Percentiles rank a stretch among this genome's conserved stretches.
Evolutionary conservation across 1,284 basidiomycete species (phyloP).

Genomic region (Cutaneotrichosporon sp.): DNA sequence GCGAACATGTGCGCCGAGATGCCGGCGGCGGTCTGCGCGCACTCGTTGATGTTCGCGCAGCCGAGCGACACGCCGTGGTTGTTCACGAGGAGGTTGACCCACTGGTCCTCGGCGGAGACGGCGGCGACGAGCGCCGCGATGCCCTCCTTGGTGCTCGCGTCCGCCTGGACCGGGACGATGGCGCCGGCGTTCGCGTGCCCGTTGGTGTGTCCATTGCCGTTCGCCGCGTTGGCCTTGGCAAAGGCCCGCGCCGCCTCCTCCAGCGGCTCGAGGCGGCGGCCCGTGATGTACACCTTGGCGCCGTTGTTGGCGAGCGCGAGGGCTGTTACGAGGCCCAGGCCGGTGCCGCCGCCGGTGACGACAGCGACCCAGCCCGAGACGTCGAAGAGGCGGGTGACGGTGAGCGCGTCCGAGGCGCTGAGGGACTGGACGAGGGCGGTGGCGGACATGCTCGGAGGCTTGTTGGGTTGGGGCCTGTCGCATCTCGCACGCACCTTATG

Average conservation of each 20-base stretch:
- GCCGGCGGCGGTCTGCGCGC: slow-evolving; percentile 46
- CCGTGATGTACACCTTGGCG: slow-evolving; percentile 52
- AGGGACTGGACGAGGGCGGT: too few relatives aligned
- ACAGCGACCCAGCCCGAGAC: too few relatives aligned
- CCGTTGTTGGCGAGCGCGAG: slow-evolving; percentile 49
- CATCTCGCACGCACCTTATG: too few relatives aligned
- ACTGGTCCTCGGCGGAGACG: slow-evolving; percentile 37
- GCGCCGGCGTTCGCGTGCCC: too few relatives aligned
- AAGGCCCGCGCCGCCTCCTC: slow-evolving; percentile 26
- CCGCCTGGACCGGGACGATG: neutral
- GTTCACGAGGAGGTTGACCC: slow-evolving; percentile 50
- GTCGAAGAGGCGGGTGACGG: too few relatives aligned
- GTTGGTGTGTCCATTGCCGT: neutral
- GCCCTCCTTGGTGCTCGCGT: slow-evolving; percentile 8
- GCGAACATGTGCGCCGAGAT: slow-evolving; percentile 48
- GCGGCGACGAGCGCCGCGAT: too few relatives aligned
- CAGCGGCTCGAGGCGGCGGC: slow-evolving; percentile 45
- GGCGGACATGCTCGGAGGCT: too few relatives aligned
- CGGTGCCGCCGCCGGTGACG: slow-evolving; percentile 43
- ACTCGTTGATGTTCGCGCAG: slow-evolving; percentile 32
- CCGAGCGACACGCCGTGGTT: slow-evolving; percentile 22
- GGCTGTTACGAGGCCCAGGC: slow-evolving; percentile 42
- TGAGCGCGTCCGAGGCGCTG: too few relatives aligned
- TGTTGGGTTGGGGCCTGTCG: too few relatives aligned
- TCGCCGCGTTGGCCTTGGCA: too few relatives aligned